A percentile compares a stretch with the other conserved stretches of the same genome.
Conservation (phyloP, 306 rosid genomes). For the Styphnolobium japonicum region DNA sequence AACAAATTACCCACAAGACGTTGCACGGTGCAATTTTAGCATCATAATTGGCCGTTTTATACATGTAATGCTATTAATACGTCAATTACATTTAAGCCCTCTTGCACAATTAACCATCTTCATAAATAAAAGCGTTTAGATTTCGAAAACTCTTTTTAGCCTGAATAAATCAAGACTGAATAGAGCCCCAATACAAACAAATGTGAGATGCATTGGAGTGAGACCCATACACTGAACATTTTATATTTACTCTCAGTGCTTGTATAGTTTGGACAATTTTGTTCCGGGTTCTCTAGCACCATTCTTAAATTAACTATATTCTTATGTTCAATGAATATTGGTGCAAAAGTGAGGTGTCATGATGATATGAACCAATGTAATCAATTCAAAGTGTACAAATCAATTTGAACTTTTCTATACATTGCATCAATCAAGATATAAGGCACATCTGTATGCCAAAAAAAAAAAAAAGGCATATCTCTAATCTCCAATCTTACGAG, state of each 20-base stretch:
- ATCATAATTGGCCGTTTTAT: too few relatives aligned
- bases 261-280: too few relatives aligned
- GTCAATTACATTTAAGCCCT: not conserved
- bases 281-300: too few relatives aligned
- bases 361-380: not conserved
- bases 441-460: too few relatives aligned
- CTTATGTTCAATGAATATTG: constrained; percentile 19
- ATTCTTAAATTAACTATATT: not conserved
- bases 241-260: too few relatives aligned
- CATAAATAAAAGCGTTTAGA: not conserved
- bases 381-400: not conserved
- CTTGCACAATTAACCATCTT: not conserved
- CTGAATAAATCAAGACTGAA: too few relatives aligned
- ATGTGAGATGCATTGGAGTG: too few relatives aligned
- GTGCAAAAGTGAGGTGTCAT: constrained; percentile 12
- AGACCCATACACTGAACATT: too few relatives aligned
- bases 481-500: not conserved
- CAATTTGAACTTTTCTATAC: constrained; percentile 18
- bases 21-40: too few relatives aligned
- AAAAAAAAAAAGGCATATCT: not conserved
- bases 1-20: too few relatives aligned
- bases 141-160: too few relatives aligned
- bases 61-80: not conserved
- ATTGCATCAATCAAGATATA: constrained; percentile 12
- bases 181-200: too few relatives aligned